phyloP scores from a whole-genome alignment of 345 rosid species.

The Hibiscus tridactylites region DNA sequence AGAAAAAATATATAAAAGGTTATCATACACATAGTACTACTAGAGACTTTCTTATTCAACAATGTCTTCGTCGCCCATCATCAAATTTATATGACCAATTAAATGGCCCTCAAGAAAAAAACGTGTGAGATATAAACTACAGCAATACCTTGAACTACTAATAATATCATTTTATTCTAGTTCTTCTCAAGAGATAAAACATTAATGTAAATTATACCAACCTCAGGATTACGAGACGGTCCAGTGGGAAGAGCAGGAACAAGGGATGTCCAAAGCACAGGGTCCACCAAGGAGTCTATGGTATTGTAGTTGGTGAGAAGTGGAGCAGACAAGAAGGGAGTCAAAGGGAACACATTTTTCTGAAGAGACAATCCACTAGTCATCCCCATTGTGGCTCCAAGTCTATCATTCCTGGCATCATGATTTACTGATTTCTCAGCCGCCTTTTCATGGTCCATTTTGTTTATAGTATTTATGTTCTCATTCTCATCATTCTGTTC shows the following conservation, averaged over 20 bases:
- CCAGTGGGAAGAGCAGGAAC: slow-evolving; percentile 65
- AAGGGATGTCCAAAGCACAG: slow-evolving; percentile 76
- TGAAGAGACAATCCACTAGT: slow-evolving; percentile 62
- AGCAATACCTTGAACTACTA: not conserved
- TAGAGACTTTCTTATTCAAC: not conserved
- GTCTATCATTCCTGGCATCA: slow-evolving; percentile 37
- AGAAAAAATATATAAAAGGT: not conserved
- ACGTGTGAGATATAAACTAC: not conserved
- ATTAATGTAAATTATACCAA: slow-evolving; percentile 20
- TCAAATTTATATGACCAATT: not conserved
- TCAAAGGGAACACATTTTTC: slow-evolving; percentile 64
- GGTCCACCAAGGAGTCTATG: slow-evolving; percentile 66
- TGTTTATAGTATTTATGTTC: slow-evolving; percentile 59
- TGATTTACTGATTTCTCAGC: slow-evolving; percentile 55
- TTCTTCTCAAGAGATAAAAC: not conserved
- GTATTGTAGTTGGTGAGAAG: slow-evolving; percentile 70
- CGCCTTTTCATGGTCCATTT: slow-evolving; percentile 72
- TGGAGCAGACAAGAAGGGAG: slow-evolving; percentile 81
- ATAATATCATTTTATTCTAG: slow-evolving; percentile 2
- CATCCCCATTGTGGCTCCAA: slow-evolving; percentile 52
- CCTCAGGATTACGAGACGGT: slow-evolving; percentile 63
- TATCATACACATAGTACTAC: not conserved
- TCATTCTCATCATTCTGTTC: slow-evolving; percentile 73
- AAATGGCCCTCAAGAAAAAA: not conserved
- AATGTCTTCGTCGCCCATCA: not conserved